Percentiles rank a stretch among this genome's conserved stretches.
These are phyloP conservation scores for Plectranthus barbatus DNA, from an alignment of 257 asterid genomes.

Conservation along the genomic window DNA sequence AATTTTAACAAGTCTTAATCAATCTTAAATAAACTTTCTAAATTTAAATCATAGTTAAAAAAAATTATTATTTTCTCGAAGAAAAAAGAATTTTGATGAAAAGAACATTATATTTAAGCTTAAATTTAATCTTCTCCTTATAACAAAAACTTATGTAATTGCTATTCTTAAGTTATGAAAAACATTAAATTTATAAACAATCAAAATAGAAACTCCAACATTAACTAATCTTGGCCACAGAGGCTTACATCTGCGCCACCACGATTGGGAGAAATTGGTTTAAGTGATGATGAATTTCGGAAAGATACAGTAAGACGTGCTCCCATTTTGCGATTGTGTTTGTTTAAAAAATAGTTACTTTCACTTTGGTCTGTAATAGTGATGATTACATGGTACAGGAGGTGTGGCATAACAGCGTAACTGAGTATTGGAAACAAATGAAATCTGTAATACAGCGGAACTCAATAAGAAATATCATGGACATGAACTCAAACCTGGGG, in stretches of 20 bases:
- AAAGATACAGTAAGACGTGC: conserved; percentile 62
- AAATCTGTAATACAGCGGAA: conserved; percentile 45
- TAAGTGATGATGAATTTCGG: conserved; percentile 40
- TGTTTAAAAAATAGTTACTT: background rate
- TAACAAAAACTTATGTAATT: too few relatives aligned
- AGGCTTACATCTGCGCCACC: conserved; percentile 76
- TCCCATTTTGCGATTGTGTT: background rate
- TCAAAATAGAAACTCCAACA: too few relatives aligned
- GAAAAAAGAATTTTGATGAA: too few relatives aligned
- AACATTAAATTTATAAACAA: too few relatives aligned
- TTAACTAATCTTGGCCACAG: conserved; percentile 88
- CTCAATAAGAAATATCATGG: conserved; percentile 88
- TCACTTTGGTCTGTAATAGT: background rate
- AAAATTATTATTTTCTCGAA: too few relatives aligned
- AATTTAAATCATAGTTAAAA: too few relatives aligned
- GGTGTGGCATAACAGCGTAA: conserved; percentile 67
- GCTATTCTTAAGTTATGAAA: too few relatives aligned
- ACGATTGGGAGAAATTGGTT: conserved; percentile 62
- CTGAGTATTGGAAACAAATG: conserved; percentile 83
- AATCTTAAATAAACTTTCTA: too few relatives aligned
- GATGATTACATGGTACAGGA: conserved; percentile 36
- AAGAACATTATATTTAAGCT: too few relatives aligned
- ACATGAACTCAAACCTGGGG: conserved; percentile 90
- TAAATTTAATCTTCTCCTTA: too few relatives aligned
- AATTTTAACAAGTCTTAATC: too few relatives aligned